Percentiles rank a stretch among this genome's conserved stretches.
Evolutionary conservation across 495 filamentous ascomycete genomes (phyloP).

Genomic region (Hypoxylon rickii): DNA sequence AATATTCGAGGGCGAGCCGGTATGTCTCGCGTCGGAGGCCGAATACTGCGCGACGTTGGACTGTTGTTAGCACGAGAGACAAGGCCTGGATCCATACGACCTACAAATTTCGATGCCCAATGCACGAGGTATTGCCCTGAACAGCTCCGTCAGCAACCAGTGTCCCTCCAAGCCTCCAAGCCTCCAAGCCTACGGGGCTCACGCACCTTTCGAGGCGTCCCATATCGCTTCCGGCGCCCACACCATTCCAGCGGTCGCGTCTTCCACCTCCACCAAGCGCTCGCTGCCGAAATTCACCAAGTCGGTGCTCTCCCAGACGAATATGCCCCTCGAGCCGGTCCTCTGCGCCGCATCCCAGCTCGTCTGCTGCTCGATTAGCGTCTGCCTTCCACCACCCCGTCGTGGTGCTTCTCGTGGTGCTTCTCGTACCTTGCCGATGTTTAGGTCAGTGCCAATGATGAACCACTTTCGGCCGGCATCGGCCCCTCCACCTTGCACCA

Average conservation of each 20-base stretch:
- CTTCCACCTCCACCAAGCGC: constrained; percentile 54
- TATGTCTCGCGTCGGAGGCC: constrained; percentile 44
- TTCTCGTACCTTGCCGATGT: constrained; percentile 52
- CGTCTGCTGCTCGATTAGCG: constrained; percentile 40
- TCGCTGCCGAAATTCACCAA: constrained; percentile 54
- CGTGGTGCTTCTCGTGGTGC: background rate
- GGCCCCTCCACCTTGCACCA: constrained; percentile 51
- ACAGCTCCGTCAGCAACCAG: constrained; percentile 18
- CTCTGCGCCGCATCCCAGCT: constrained; percentile 58
- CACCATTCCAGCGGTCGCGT: constrained; percentile 57
- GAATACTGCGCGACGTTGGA: constrained; percentile 39
- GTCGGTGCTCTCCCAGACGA: constrained; percentile 59
- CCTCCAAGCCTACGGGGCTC: background rate
- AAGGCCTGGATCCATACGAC: constrained; percentile 6
- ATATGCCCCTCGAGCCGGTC: constrained; percentile 54
- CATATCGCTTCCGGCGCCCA: constrained; percentile 61
- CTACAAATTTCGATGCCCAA: constrained; percentile 59
- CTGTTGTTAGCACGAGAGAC: background rate
- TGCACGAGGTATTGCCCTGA: constrained; percentile 54
- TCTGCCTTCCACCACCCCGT: background rate
- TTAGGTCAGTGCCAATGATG: constrained; percentile 57
- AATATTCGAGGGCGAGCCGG: constrained; percentile 46
- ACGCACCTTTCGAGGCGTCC: constrained; percentile 51
- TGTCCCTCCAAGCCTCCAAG: background rate
- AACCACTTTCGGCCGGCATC: constrained; percentile 60